Conservation (phyloP, 768 basidiomycete species). For the Rhizopogon roseolus region DNA sequence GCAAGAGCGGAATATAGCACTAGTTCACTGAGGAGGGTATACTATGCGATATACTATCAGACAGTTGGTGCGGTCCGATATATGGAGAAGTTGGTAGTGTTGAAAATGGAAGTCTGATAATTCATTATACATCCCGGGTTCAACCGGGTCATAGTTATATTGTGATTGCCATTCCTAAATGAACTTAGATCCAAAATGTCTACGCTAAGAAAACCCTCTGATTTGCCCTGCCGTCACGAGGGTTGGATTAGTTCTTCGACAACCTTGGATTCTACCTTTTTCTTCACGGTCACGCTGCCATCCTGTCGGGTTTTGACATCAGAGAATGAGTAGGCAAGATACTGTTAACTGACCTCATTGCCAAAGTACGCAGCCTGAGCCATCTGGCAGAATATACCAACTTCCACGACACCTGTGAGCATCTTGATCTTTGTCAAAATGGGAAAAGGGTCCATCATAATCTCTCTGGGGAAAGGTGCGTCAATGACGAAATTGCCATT, state of each 20-base stretch:
- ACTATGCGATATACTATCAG: too few relatives aligned
- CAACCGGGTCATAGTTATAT: background rate
- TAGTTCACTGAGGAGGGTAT: too few relatives aligned
- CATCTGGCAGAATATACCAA: slow-evolving; percentile 93
- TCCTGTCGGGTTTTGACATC: slow-evolving; percentile 36
- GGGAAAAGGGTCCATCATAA: slow-evolving; percentile 66
- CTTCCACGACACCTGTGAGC: slow-evolving; percentile 98
- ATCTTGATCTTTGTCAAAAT: slow-evolving; percentile 81
- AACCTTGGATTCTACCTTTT: slow-evolving; percentile 21
- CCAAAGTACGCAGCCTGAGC: slow-evolving; percentile 97
- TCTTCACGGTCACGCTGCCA: slow-evolving; percentile 64
- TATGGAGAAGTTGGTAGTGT: too few relatives aligned
- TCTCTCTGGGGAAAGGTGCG: slow-evolving; percentile 75
- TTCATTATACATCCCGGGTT: too few relatives aligned
- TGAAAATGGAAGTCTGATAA: too few relatives aligned
- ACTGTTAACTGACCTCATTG: slow-evolving; percentile 52
- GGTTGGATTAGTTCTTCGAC: slow-evolving; percentile 11
- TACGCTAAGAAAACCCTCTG: too few relatives aligned
- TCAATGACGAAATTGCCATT: slow-evolving; percentile 99
- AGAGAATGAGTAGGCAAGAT: background rate
- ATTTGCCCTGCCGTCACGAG: background rate
- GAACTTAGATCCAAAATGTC: background rate
- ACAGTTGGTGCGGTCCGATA: too few relatives aligned
- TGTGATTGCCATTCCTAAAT: background rate
- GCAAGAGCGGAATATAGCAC: too few relatives aligned